A percentile compares a stretch with the other conserved stretches of the same genome.
These are phyloP conservation scores for Cercospora sojina DNA, from an alignment of 2,329 filamentous ascomycete genomes.

Conservation along the genomic window DNA sequence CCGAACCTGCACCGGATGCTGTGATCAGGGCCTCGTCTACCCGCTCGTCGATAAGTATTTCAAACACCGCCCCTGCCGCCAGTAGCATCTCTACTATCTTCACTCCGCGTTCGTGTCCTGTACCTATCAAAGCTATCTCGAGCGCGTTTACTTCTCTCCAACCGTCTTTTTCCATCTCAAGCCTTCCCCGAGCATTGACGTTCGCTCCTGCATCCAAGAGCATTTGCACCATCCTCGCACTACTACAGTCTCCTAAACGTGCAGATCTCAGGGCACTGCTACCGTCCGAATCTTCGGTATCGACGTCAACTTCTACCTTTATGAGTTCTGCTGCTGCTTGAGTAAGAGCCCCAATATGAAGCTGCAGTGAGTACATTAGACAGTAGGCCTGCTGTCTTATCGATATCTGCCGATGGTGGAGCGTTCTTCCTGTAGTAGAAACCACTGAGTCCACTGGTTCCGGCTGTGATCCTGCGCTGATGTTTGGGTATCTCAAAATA, in stretches of 20 bases:
- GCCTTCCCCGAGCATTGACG: not conserved
- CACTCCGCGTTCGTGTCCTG: accelerated
- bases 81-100: not conserved
- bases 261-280: not conserved
- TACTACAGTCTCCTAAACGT: not conserved
- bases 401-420: not conserved
- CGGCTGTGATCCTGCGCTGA: not conserved
- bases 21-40: not conserved
- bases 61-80: not conserved
- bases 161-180: not conserved
- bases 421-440: not conserved
- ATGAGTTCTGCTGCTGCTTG: not conserved
- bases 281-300: too few species aligned
- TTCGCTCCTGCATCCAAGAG: not conserved
- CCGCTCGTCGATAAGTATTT: not conserved
- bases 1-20: not conserved
- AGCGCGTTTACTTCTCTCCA: not conserved
- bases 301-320: not conserved
- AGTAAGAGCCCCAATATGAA: not conserved
- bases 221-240: not conserved
- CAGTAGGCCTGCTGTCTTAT: not conserved
- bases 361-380: not conserved
- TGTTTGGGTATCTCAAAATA: conserved; percentile 1
- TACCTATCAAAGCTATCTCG: not conserved
- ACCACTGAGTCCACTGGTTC: not conserved